These are phyloP conservation scores for Cucurbita maxima DNA, from an alignment of 306 rosid genomes.

Conservation along the genomic window DNA sequence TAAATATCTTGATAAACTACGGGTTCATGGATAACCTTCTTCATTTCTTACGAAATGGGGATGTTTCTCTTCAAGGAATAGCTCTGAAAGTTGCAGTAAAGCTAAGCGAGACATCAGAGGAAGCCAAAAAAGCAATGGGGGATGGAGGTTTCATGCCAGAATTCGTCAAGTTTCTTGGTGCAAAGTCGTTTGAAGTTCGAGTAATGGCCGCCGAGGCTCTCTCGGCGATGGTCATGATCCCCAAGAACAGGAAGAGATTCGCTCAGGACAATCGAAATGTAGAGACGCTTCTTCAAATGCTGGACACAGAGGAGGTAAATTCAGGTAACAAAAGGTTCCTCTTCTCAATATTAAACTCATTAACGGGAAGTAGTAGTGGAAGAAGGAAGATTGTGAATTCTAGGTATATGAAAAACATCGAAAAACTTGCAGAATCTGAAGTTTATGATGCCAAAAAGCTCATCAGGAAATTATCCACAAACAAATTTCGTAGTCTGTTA, in stretches of 20 bases:
- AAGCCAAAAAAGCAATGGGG: constrained; percentile 58
- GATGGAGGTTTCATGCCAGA: constrained; percentile 65
- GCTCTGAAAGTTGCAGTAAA: constrained; percentile 51
- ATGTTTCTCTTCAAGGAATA: constrained; percentile 55
- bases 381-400: constrained; percentile 61
- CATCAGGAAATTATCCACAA: constrained; percentile 54
- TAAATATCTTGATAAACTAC: constrained; percentile 30
- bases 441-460: constrained; percentile 81
- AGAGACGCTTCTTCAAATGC: constrained; percentile 36
- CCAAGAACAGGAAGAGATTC: constrained; percentile 64
- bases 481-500: constrained; percentile 59
- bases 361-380: constrained; percentile 69
- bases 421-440: constrained; percentile 72
- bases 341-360: constrained; percentile 52
- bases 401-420: constrained; percentile 55
- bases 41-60: constrained; percentile 46
- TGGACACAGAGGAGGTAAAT: constrained; percentile 41
- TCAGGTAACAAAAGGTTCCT: constrained; percentile 43
- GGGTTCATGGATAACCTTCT: constrained; percentile 58
- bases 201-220: constrained; percentile 78
- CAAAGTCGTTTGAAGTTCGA: constrained; percentile 63
- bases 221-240: constrained; percentile 42
- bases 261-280: constrained; percentile 62
- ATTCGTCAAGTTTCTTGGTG: constrained; percentile 57
- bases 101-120: constrained; percentile 49